Evolutionary conservation across 176 grass and related monocot species (phyloP), one percentile per base, ranked within the genome.

Genomic region (Tillandsia fasciculata): DNA sequence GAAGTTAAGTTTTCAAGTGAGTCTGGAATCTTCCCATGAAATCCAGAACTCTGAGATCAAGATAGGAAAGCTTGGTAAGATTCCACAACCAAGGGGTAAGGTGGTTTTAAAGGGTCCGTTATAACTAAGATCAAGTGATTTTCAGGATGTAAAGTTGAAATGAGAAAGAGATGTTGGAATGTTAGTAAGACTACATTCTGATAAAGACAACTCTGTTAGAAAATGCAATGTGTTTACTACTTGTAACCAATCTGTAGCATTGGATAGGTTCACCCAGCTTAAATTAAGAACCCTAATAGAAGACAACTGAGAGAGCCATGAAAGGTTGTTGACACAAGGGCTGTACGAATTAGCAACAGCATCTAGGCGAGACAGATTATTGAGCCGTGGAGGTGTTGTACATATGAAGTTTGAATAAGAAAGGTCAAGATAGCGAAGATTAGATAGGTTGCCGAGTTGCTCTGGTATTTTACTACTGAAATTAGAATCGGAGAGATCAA

Each of bases 101-200:
- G 78, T 64, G 1, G 70, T 75, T 20, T 48, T 33, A 13, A 82
- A 85, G 0, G n/a, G 7, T 2, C 9, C 5, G 50, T 89, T 89
- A 0, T 0, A 0, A 0, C 0, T 2, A 4, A 89, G 70, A 22
- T 53, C 8, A 10, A 89, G 52, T n/a, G 3, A 0, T 0, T 18
- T 64, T 18, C 2, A 89, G 68, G 70, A 76, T 66, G 79, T 76
- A 0, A 89, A 77, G 8, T 89, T 85, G 12, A 12, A 2, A 3
- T 54, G 3, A 1, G 26, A 3, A 1, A 79, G 74, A 2, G 11
- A 23, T 5, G 27, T 11, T 17, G 77, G 70, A n/a, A 3, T 20
- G 15, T 54, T 73, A 1, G 0, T 28, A 1, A 85, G 67, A n/a
- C 54, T 6, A 1, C 70, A 82, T 11, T 0, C 0, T 0, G 0